Evolutionary conservation across 108 stramenopile genomes (phyloP), one percentile per base, ranked within the genome.

Genomic region (Stephanodiscus triporus): DNA sequence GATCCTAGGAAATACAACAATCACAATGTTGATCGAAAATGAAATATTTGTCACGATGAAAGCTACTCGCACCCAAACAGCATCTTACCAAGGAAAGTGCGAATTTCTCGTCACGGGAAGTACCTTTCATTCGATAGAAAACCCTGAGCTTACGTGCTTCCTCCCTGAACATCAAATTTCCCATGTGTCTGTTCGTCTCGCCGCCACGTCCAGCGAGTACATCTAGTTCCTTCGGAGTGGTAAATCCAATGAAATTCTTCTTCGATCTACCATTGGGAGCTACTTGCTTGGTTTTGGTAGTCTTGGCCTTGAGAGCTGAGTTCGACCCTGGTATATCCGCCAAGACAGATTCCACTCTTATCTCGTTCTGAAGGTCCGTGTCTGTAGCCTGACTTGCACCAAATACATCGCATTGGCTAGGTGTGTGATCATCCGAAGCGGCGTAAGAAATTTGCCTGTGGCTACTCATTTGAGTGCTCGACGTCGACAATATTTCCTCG

Each of bases 181-280:
- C 89, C 14, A 67, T 49, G 67, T 90, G 89, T 19, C 63, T 50
- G 70, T 87, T 87, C 1, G 84, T 79, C 38, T 74, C 48, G 4
- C 89, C 87, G 19, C 89, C 89, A 32, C 89, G 66, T 40, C 89
- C 89, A 75, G 81, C 81, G 2, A 90, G 71, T 13, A 90, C 85
- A 69, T 89, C 89, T 2, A n/a, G 43, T 60, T 67, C 37, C 0
- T 38, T 42, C 6, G 60, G 60, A 22, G 29, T 27, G 17, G 10
- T 17, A 24, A 57, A 0, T 27, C 16, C 10, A 24, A 6, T 55
- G 9, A 24, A 8, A 11, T 55, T 23, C 27, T 9, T 26, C 55
- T 26, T 55, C 4, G 26, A 26, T 23, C 13, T 4, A 4, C 17
- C 32, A 0, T 57, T 29, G 8, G 13, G 3, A 30, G 8, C 30